A percentile compares a stretch with the other conserved stretches of the same genome.
Evolutionary conservation across 345 rosid genomes (phyloP).

Genomic region (Eucalyptus globulus): DNA sequence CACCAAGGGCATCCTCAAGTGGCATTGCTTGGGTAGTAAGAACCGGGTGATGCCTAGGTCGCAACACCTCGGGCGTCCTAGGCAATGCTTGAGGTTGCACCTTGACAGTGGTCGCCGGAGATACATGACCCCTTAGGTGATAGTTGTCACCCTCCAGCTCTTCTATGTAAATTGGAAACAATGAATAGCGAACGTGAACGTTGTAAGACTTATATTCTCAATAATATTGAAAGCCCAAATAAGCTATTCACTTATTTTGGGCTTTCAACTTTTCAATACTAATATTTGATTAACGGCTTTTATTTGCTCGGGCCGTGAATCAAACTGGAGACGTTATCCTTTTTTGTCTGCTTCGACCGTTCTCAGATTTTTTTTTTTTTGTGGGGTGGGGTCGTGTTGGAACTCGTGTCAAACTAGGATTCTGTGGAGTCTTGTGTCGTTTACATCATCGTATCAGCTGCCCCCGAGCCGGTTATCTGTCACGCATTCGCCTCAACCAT

Average conservation of each 20-base stretch:
- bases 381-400: not conserved
- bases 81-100: too few species aligned
- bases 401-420: not conserved
- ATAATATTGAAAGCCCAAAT: rapidly evolving
- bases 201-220: rapidly evolving
- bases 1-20: too few species aligned
- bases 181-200: rapidly evolving
- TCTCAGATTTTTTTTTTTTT: not conserved
- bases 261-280: too few species aligned
- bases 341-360: not conserved
- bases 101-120: rapidly evolving
- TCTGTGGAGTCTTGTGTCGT: not conserved
- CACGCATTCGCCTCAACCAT: not conserved
- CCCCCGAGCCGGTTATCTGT: not conserved
- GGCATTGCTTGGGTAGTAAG: too few species aligned
- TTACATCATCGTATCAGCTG: not conserved
- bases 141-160: rapidly evolving
- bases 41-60: too few species aligned
- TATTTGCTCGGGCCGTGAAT: too few species aligned
- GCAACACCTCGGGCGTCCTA: rapidly evolving
- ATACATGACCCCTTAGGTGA: too few species aligned
- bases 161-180: rapidly evolving
- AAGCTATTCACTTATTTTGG: too few species aligned
- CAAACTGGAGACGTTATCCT: too few species aligned
- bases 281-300: too few species aligned